Evolutionary conservation across 1,139 yeast species (phyloP).

Genomic region (Hyphopichia pseudoburtonii): DNA sequence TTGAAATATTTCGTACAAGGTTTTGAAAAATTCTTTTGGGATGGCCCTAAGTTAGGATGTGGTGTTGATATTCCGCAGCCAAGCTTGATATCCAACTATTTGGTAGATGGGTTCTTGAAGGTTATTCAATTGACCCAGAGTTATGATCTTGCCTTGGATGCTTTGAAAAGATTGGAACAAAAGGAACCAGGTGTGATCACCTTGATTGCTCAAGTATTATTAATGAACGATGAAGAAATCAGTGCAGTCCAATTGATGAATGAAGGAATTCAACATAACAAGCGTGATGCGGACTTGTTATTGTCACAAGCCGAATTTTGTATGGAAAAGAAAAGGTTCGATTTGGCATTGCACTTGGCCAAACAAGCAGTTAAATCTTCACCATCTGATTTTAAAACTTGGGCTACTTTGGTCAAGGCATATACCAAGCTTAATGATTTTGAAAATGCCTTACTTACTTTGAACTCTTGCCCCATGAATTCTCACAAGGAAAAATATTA

Average conservation of each 20-base stretch:
- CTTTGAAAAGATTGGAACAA: conserved; percentile 42
- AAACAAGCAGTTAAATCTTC: conserved; percentile 73
- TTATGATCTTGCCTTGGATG: conserved; percentile 58
- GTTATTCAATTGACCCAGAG: conserved; percentile 66
- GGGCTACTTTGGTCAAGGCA: conserved; percentile 74
- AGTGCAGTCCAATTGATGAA: conserved; percentile 71
- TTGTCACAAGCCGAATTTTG: conserved; percentile 73
- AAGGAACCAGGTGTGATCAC: conserved; percentile 54
- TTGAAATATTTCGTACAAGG: conserved; percentile 58
- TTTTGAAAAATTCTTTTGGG: conserved; percentile 63
- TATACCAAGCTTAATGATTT: conserved; percentile 72
- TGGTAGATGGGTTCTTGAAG: conserved; percentile 72
- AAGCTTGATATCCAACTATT: conserved; percentile 64
- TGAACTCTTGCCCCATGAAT: conserved; percentile 93
- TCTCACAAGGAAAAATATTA: conserved; percentile 62
- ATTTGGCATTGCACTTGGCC: conserved; percentile 74
- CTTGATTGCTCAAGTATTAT: conserved; percentile 53
- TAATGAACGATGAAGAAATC: conserved; percentile 69
- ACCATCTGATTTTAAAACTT: conserved; percentile 82
- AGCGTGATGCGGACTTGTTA: conserved; percentile 62
- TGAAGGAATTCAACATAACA: conserved; percentile 54
- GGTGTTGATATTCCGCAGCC: conserved; percentile 70
- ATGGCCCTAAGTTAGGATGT: conserved; percentile 68
- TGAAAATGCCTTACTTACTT: conserved; percentile 73
- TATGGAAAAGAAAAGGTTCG: conserved; percentile 60